Conservation (phyloP, 2,329 filamentous ascomycete genomes). For the Aspergillus fumigatiaffinis region DNA sequence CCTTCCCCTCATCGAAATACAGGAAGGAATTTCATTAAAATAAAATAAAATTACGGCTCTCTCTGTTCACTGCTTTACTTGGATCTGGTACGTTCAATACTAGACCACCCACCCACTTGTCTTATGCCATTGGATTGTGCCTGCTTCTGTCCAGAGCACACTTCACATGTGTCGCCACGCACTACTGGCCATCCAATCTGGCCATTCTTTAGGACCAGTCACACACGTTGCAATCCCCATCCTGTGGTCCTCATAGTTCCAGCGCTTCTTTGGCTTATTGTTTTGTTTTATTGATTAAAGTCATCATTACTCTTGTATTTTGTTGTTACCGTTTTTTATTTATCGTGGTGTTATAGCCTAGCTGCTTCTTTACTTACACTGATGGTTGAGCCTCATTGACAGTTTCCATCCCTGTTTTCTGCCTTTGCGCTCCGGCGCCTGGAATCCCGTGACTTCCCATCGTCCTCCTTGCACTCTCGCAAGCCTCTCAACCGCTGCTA, state of each 20-base stretch:
- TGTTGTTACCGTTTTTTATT: neutral
- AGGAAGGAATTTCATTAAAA: neutral
- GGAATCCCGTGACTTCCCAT: slow-evolving; percentile 26
- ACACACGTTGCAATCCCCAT: slow-evolving; percentile 13
- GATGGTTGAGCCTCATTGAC: neutral
- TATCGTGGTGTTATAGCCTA: neutral
- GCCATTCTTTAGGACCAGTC: slow-evolving; percentile 20
- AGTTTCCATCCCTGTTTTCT: slow-evolving; percentile 6
- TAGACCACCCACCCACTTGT: slow-evolving; percentile 9
- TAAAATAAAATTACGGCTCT: slow-evolving; percentile 19
- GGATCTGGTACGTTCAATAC: slow-evolving; percentile 22
- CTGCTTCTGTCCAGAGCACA: slow-evolving; percentile 13
- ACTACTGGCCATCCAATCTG: slow-evolving; percentile 19
- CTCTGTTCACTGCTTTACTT: slow-evolving; percentile 17
- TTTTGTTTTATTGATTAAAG: slow-evolving; percentile 1
- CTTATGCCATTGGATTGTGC: slow-evolving; percentile 12
- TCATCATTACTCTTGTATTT: slow-evolving; percentile 2
- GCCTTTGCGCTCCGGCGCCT: slow-evolving; percentile 9
- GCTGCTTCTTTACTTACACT: neutral
- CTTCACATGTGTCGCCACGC: slow-evolving; percentile 25
- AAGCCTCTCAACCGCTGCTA: slow-evolving; percentile 30
- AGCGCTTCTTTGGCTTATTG: slow-evolving; percentile 8
- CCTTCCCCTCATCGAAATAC: slow-evolving; percentile 8
- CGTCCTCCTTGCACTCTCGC: slow-evolving; percentile 18
- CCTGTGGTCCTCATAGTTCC: slow-evolving; percentile 8